Evolutionary conservation across 768 basidiomycete species (phyloP), one percentile per base, ranked within the genome.

Genomic region (Xerocomellus chrysenteron): DNA sequence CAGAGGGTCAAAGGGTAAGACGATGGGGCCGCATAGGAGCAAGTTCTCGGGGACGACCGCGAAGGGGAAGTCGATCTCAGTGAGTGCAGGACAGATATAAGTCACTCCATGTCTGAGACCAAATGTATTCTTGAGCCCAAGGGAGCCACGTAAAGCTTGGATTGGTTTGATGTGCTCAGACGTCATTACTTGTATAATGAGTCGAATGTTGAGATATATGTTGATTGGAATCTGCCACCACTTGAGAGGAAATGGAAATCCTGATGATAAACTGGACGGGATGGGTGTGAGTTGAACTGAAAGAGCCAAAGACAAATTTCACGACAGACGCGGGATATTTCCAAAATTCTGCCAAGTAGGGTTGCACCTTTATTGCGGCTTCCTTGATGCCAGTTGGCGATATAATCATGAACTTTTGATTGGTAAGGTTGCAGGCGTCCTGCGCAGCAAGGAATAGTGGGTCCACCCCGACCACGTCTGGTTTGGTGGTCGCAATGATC

Each of bases 171-270:
- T 3, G 8, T 30, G 9, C 7, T 9, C 2, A 4, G 48, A 37
- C 3, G 33, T 39, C 32, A 17, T 6, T 0, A 32, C 2, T 24
- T 3, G n/a, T 3, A 41, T 37, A 32, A 17, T 11, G 26, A 48
- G 21, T n/a, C 45, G 52, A 39, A 62, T 51, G 21, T 13, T 16
- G 33, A 55, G 50, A 42, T 58, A 58, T 11, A 46, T 35, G 35
- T 62, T 58, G 35, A 63, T 28, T 13, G 50, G 56, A 17, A 58
- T 42, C 33, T 62, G 54, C 55, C 47, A 62, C 61, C 61, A 58
- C 30, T 62, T 47, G n/a, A 58, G 46, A 5, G 62, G 62, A 14
- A 40, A 62, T 17, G 44, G 30, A 37, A 52, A 47, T 19, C 56
- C 61, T 4, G 61, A 62, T 24, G 52, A 36, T 3, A 54, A 3